phyloP scores from a whole-genome alignment of 345 rosid species.

The Salix viminalis region DNA sequence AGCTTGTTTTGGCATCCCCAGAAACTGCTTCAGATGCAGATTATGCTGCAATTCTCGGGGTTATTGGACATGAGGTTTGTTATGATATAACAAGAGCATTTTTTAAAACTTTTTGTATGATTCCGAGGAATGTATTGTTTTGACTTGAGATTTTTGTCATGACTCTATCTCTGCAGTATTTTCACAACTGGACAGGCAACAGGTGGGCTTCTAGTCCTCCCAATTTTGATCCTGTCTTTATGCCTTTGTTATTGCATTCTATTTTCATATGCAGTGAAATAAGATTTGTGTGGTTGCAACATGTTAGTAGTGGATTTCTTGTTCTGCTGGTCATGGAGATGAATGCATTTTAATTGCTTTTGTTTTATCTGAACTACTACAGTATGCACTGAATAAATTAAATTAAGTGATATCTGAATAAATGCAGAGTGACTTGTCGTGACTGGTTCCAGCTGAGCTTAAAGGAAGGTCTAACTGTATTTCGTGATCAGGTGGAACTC shows the following conservation, averaged over 20 bases:
- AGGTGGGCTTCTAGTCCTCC: constrained; percentile 48
- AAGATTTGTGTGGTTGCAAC: neutral
- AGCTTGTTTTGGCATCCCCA: constrained; percentile 96
- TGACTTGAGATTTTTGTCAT: constrained; percentile 23
- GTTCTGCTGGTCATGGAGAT: constrained; percentile 1
- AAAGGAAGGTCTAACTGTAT: constrained; percentile 99
- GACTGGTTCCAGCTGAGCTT: constrained; percentile 99
- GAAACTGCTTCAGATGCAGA: constrained; percentile 94
- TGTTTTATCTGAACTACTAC: neutral
- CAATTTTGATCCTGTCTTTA: neutral
- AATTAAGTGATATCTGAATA: constrained; percentile 4
- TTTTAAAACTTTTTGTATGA: neutral
- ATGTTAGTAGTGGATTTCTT: neutral
- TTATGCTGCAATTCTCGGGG: constrained; percentile 96
- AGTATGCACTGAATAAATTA: neutral
- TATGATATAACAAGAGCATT: neutral
- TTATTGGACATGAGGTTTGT: constrained; percentile 95
- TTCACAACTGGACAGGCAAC: constrained; percentile 99
- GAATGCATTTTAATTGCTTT: neutral
- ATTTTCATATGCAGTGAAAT: neutral
- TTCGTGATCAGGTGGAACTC: constrained; percentile 77
- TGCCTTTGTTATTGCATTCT: neutral
- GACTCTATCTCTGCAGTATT: constrained; percentile 62
- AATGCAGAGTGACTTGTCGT: constrained; percentile 93
- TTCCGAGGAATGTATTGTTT: constrained; percentile 5